These are phyloP conservation scores for Mortierella alpina DNA, from an alignment of 192 early-diverging fungal genomes.

Conservation along the genomic window DNA sequence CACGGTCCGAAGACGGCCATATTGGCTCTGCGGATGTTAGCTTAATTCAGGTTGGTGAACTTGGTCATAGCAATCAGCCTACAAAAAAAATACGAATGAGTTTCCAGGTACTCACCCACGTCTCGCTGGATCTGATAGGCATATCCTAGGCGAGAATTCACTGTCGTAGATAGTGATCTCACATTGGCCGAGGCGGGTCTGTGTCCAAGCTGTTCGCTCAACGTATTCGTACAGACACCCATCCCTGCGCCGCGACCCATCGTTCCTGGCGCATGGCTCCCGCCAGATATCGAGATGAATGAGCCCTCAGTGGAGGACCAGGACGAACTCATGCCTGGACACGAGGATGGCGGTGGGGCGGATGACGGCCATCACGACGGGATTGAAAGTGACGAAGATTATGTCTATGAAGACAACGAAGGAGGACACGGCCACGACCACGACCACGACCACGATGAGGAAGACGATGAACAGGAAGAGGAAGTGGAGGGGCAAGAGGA, in stretches of 20 bases:
- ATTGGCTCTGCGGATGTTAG: slow-evolving; percentile 44
- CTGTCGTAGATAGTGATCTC: slow-evolving; percentile 12
- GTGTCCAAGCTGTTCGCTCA: slow-evolving; percentile 46
- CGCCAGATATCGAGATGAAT: slow-evolving; percentile 26
- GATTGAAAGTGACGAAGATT: not conserved
- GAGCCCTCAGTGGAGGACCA: slow-evolving; percentile 4
- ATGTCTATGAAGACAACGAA: not conserved
- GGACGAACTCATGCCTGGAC: not conserved
- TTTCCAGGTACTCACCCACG: not conserved
- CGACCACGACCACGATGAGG: not conserved
- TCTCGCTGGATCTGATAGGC: slow-evolving; percentile 8
- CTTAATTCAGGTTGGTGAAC: slow-evolving; percentile 35
- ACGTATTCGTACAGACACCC: slow-evolving; percentile 36
- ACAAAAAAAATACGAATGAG: not conserved
- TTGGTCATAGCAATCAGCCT: not conserved
- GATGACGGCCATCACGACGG: no score
- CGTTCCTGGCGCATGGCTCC: slow-evolving; percentile 22
- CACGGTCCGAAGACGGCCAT: slow-evolving; percentile 28
- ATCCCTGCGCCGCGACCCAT: slow-evolving; percentile 44
- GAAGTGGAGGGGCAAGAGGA: slow-evolving; percentile 2
- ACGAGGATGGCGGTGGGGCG: not conserved
- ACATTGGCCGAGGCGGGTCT: slow-evolving; percentile 24
- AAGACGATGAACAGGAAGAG: not conserved
- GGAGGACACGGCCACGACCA: not conserved
- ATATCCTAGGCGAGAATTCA: slow-evolving; percentile 45